Evolutionary conservation across 768 basidiomycete genomes (phyloP).

Genomic region (Panaeolus cyanescens): DNA sequence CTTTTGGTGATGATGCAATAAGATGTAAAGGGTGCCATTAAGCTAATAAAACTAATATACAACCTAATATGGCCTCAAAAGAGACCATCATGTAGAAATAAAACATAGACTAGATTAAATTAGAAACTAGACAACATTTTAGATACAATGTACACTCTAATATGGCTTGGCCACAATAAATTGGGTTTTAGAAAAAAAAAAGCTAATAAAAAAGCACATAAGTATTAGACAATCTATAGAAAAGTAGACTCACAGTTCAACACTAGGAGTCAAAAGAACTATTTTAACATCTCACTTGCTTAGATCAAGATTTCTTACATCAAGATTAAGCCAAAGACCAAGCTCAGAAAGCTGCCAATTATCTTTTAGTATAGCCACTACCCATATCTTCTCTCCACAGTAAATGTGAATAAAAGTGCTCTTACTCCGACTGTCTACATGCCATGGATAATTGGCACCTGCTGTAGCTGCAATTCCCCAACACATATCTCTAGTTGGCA

Average conservation of each 20-base stretch:
- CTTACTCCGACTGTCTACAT: slow-evolving; percentile 18
- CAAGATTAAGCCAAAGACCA: background rate
- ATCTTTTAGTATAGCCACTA: background rate
- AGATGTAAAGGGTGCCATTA: background rate
- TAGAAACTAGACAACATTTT: too few relatives aligned
- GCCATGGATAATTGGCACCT: slow-evolving; percentile 12
- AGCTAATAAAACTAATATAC: background rate
- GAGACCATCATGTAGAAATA: too few relatives aligned
- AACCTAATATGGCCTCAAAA: too few relatives aligned
- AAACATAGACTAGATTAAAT: background rate
- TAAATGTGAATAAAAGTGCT: slow-evolving; percentile 10
- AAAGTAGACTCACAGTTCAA: background rate
- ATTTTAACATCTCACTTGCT: background rate
- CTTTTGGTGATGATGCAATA: background rate
- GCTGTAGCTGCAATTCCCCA: slow-evolving; percentile 16
- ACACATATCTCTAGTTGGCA: slow-evolving; percentile 11
- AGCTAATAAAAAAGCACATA: too few relatives aligned
- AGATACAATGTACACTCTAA: too few relatives aligned
- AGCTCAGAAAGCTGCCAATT: background rate
- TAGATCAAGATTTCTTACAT: background rate
- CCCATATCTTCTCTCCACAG: slow-evolving; percentile 11
- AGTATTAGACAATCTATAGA: too few relatives aligned
- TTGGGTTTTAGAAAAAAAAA: too few relatives aligned
- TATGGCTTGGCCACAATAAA: too few relatives aligned
- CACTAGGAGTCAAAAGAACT: background rate